A percentile compares a stretch with the other conserved stretches of the same genome.
phyloP scores from a whole-genome alignment of 768 basidiomycete genomes.

The Collybia sordida region DNA sequence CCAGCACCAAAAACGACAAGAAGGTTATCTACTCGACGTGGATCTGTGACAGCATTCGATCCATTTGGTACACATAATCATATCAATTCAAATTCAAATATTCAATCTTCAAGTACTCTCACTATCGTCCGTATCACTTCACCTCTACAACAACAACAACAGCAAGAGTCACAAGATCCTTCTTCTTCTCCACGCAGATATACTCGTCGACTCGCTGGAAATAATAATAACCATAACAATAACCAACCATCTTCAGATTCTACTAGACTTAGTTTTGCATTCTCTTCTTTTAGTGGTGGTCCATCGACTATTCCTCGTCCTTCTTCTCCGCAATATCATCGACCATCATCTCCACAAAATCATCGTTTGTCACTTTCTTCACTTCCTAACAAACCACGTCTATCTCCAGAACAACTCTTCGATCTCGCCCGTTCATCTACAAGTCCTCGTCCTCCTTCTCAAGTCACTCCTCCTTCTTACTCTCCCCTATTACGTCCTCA shows the following conservation, averaged over 20 bases:
- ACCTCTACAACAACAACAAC: conserved; percentile 19
- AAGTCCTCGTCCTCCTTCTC: conserved; percentile 28
- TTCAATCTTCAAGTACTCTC: conserved; percentile 60
- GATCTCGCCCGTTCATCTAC: conserved; percentile 69
- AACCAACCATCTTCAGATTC: conserved; percentile 18
- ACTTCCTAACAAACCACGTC: conserved; percentile 39
- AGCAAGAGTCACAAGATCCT: conserved; percentile 25
- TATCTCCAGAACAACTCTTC: conserved; percentile 73
- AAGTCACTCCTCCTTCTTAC: conserved; percentile 16
- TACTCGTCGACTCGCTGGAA: conserved; percentile 14
- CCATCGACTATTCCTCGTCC: conserved; percentile 30
- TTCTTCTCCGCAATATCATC: conserved; percentile 43
- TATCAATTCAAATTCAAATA: conserved; percentile 52
- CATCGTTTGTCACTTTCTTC: conserved; percentile 30
- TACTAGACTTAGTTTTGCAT: conserved; percentile 51
- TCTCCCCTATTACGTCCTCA: conserved; percentile 16
- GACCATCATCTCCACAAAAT: conserved; percentile 48
- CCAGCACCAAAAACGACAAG: background rate
- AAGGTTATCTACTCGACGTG: conserved; percentile 54
- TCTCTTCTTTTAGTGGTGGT: conserved; percentile 52
- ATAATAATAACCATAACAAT: too few species aligned
- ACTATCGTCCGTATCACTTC: conserved; percentile 71
- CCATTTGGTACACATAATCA: conserved; percentile 59
- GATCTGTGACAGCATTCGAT: conserved; percentile 68
- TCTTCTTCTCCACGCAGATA: conserved; percentile 19